Evolutionary conservation across 2,329 filamentous ascomycete genomes (phyloP), one percentile per base, ranked within the genome.

Genomic region (Thielaviopsis ethacetica): DNA sequence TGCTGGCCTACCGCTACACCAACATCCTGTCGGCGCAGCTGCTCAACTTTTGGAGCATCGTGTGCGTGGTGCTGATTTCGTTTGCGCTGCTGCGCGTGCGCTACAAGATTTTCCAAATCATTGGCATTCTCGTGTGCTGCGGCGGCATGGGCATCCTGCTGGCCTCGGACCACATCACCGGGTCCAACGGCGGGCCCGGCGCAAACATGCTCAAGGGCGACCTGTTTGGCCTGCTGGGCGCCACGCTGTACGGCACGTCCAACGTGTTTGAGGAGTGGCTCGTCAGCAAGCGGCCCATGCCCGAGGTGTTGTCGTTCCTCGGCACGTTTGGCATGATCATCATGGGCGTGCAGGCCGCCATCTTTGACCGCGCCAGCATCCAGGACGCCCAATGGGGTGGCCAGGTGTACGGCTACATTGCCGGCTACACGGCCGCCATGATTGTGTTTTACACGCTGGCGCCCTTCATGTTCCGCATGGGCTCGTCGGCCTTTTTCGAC

Each of bases 1-100:
- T 98, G 56, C 79, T 96, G 55, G 93, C 91, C 5, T 98, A 97
- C 75, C 80, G 86, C 61, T 83, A 94, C 76, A 95, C 91, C 58
- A 96, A 91, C 67, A 85, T 96, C 65, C 79, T 97, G 54, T 93
- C 86, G 21, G 90, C 90, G 17, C 91, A 97, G 76, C 80, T 98
- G 57, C 89, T 98, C 73, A 96, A 96, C 77, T 97, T 97, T 75
- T 97, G 91, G 91, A 88, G 91, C 65, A 97, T 98, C 65, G 88
- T 95, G 56, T 84, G 91, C 63, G 93, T 98, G 22, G 89, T 97
- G 21, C 68, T 86, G 62, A 73, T 96, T 64, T 95, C 89, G 27
- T 91, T 95, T 72, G 64, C 84, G 63, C 76, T 96, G 65, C 81
- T 98, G 60, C 80, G 78, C 64, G 93, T 98, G 52, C 87, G 93